Conservation (phyloP, 768 basidiomycete species). For the Tulasnella sp. region DNA sequence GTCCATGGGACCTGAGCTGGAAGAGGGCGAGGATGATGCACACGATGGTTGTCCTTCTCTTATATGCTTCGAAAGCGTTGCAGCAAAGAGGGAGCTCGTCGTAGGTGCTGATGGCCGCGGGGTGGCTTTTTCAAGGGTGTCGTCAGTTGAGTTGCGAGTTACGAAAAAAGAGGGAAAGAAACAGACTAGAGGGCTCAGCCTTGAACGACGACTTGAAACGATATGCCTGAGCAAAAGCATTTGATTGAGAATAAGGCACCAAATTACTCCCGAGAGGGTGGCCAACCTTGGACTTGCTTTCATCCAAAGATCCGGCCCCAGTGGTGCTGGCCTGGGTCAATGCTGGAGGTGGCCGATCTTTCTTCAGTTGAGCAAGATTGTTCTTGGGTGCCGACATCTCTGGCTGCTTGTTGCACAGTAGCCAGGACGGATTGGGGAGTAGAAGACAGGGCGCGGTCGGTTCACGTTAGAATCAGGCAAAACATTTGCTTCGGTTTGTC, state of each 20-base stretch:
- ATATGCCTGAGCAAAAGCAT: not conserved
- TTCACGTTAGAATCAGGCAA: not conserved
- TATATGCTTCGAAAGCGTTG: not conserved
- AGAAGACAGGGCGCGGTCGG: not conserved
- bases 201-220: conserved; percentile 14
- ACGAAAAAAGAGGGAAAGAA: not conserved
- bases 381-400: conserved; percentile 17
- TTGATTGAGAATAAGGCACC: not conserved
- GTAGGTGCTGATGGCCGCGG: not conserved
- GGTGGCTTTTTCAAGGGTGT: not conserved
- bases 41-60: not conserved
- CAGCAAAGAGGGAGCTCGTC: not conserved
- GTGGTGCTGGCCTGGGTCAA: not conserved
- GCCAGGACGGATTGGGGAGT: not conserved
- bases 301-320: not conserved
- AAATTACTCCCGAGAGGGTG: not conserved
- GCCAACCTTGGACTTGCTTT: not conserved
- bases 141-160: not conserved
- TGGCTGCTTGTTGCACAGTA: not conserved
- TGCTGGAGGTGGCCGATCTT: not conserved
- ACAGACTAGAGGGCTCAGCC: not conserved
- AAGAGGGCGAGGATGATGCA: not conserved
- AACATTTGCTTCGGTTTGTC: not conserved
- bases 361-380: conserved; percentile 19
- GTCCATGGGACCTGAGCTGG: not conserved